Evolutionary conservation across 2,329 filamentous ascomycete genomes (phyloP).

Genomic region (Neofusicoccum laricinum): DNA sequence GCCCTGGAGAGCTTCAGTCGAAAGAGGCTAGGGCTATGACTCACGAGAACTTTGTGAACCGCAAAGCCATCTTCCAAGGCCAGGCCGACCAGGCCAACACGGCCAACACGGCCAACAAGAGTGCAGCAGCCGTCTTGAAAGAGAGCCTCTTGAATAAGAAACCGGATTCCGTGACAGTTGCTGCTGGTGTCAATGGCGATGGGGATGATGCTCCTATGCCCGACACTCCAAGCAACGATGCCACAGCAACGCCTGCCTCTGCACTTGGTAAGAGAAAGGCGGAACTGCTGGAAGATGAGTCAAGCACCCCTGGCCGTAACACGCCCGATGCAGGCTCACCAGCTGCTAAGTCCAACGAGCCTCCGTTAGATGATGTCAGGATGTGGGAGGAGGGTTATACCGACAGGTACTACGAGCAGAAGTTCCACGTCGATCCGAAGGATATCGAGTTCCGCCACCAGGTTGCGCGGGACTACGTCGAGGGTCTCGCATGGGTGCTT

Average conservation of each 20-base stretch:
- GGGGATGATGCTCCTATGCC: slow-evolving; percentile 9
- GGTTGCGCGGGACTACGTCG: slow-evolving; percentile 87
- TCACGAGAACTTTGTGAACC: slow-evolving; percentile 84
- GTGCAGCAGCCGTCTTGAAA: slow-evolving; percentile 87
- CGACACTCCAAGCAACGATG: slow-evolving; percentile 26
- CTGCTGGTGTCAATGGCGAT: slow-evolving; percentile 24
- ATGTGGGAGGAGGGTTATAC: slow-evolving; percentile 96
- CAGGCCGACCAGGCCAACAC: slow-evolving; percentile 79
- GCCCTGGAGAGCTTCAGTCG: slow-evolving; percentile 35
- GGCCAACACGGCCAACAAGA: slow-evolving; percentile 94
- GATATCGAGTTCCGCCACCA: slow-evolving; percentile 84
- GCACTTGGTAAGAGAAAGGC: slow-evolving; percentile 74
- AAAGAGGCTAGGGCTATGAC: slow-evolving; percentile 57
- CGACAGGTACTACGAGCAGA: slow-evolving; percentile 95
- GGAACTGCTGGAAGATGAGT: slow-evolving; percentile 62
- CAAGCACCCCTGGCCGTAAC: slow-evolving; percentile 58
- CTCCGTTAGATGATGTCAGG: slow-evolving; percentile 74
- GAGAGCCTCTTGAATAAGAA: slow-evolving; percentile 59
- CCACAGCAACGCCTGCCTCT: slow-evolving; percentile 43
- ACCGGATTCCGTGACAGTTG: background rate
- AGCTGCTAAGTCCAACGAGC: slow-evolving; percentile 56
- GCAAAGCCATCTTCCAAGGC: slow-evolving; percentile 52
- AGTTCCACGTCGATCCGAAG: slow-evolving; percentile 79
- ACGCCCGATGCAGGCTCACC: slow-evolving; percentile 51
- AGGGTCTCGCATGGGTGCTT: slow-evolving; percentile 92